Conservation (phyloP, 208 protist species). For the Leishmania arabica region DNA sequence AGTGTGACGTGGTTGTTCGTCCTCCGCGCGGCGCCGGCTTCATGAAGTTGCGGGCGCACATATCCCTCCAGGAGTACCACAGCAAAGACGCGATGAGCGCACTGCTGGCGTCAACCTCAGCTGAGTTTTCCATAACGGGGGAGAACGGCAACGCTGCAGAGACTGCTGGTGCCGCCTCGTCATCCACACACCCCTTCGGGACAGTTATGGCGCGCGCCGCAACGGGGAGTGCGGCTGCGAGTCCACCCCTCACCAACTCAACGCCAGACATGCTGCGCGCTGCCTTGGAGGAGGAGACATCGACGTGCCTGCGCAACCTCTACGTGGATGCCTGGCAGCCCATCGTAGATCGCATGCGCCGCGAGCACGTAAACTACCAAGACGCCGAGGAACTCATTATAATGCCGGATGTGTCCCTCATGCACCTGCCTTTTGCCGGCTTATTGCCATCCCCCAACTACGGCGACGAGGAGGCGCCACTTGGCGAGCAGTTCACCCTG, state of each 20-base stretch:
- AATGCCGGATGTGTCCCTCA: conserved; percentile 75
- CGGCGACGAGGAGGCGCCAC: conserved; percentile 38
- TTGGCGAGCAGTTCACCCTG: conserved; percentile 64
- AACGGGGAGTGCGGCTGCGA: conserved; percentile 4
- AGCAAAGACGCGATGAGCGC: conserved; percentile 25
- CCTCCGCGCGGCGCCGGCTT: conserved; percentile 58
- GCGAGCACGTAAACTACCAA: conserved; percentile 32
- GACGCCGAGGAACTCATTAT: conserved; percentile 72
- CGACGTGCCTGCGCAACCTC: conserved; percentile 51
- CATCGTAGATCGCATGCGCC: conserved; percentile 50
- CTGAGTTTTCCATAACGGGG: conserved; percentile 16
- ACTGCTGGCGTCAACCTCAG: conserved; percentile 14
- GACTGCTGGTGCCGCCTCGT: conserved; percentile 2
- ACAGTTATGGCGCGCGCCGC: conserved; percentile 19
- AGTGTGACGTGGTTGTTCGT: conserved; percentile 76
- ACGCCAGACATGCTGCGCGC: conserved; percentile 15
- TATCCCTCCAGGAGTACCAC: conserved; percentile 65
- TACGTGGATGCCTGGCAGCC: conserved; percentile 83
- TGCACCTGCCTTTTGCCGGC: conserved; percentile 76
- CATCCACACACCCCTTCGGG: conserved; percentile 21
- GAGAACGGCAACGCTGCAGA: neutral
- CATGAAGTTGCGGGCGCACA: conserved; percentile 61
- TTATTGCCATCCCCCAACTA: conserved; percentile 53
- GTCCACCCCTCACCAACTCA: conserved; percentile 11
- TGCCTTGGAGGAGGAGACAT: conserved; percentile 40